These are phyloP conservation scores for Euryodendron excelsum DNA, from an alignment of 148 eudicot species.

Conservation along the genomic window DNA sequence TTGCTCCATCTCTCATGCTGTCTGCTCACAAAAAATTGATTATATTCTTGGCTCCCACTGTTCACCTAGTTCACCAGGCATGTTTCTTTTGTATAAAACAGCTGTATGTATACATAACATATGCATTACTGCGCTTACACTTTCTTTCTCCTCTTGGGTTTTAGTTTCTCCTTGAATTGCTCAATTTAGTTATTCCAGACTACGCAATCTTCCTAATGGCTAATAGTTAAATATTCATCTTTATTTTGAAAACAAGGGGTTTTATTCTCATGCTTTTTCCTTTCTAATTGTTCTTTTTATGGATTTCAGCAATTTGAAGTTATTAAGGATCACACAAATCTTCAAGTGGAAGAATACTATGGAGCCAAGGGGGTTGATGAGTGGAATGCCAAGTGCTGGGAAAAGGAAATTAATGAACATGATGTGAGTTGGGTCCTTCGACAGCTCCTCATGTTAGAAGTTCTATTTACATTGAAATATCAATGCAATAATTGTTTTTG, in stretches of 20 bases:
- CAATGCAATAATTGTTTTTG: neutral
- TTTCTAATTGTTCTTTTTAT: neutral
- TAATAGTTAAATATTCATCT: neutral
- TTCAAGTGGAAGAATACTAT: slow-evolving; percentile 42
- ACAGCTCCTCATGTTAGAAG: neutral
- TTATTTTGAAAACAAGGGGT: neutral
- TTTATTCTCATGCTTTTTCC: neutral
- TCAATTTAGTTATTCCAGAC: neutral
- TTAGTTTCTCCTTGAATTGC: neutral
- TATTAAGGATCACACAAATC: slow-evolving; percentile 39
- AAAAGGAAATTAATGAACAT: slow-evolving; percentile 41
- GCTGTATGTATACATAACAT: too few species aligned
- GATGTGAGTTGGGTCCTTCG: slow-evolving; percentile 40
- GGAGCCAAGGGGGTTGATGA: slow-evolving; percentile 54
- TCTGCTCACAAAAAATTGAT: slow-evolving; percentile 33
- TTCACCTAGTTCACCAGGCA: slow-evolving; percentile 62
- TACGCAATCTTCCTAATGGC: neutral
- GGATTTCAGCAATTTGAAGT: slow-evolving; percentile 48
- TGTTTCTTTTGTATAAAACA: neutral
- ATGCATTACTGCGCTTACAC: neutral
- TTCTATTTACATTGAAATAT: neutral
- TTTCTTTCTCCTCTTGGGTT: neutral
- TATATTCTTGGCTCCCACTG: slow-evolving; percentile 58
- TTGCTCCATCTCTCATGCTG: slow-evolving; percentile 26
- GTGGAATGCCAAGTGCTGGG: slow-evolving; percentile 47